phyloP scores from a whole-genome alignment of 2,329 filamentous ascomycete genomes.

The Phaeosphaeria sp. region DNA sequence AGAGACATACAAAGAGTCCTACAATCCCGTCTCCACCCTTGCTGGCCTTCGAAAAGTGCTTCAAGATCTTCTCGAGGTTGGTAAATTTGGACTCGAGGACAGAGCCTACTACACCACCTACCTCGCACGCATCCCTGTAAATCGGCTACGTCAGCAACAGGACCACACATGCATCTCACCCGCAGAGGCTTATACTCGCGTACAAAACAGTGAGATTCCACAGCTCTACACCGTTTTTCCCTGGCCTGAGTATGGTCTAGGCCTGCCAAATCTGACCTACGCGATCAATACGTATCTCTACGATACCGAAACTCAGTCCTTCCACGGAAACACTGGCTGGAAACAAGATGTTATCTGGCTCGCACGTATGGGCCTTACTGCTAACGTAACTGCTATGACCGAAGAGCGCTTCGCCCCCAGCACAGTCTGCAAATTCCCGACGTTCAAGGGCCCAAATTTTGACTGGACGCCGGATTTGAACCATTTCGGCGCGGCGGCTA shows the following conservation, averaged over 20 bases:
- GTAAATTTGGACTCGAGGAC: not conserved
- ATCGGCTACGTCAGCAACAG: not conserved
- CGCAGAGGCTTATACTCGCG: not conserved
- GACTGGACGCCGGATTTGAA: not conserved
- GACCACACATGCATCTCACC: not conserved
- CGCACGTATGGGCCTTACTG: not conserved
- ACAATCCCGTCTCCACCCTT: not conserved
- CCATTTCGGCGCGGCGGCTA: not conserved
- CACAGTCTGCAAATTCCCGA: not conserved
- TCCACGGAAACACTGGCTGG: not conserved
- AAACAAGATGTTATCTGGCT: not conserved
- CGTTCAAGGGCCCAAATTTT: not conserved
- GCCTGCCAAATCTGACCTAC: not conserved
- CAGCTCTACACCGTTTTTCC: not conserved
- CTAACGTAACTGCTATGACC: not conserved
- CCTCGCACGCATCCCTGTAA: not conserved
- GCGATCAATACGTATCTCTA: not conserved
- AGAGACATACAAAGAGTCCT: slow-evolving; percentile 1
- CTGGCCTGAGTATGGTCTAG: not conserved
- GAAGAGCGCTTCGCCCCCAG: not conserved
- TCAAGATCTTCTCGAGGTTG: not conserved
- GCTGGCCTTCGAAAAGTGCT: not conserved
- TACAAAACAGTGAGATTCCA: not conserved
- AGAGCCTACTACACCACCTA: not conserved
- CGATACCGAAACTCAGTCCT: not conserved